Conservation (phyloP, 2,329 filamentous ascomycete genomes). For the Colletotrichum tamarilloi region DNA sequence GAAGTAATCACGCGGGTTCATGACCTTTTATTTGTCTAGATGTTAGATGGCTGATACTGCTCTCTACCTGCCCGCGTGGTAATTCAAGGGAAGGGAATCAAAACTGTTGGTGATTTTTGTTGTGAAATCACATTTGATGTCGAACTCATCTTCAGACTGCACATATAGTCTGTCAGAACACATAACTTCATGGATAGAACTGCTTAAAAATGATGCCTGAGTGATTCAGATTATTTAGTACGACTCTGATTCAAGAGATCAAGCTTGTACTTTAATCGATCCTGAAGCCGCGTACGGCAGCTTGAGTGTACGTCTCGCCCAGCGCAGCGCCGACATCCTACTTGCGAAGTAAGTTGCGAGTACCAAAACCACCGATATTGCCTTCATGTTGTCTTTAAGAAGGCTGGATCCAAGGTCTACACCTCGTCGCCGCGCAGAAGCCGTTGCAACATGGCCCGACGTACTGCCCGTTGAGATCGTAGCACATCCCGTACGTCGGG, state of each 20-base stretch:
- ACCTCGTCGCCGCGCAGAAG: conserved; percentile 54
- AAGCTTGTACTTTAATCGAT: neutral
- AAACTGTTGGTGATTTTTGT: too few relatives aligned
- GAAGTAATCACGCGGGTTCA: too few relatives aligned
- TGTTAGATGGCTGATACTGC: too few relatives aligned
- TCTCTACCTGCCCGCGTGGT: accelerated
- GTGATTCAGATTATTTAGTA: too few relatives aligned
- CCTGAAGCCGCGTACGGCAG: neutral
- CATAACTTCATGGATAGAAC: too few relatives aligned
- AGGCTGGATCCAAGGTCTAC: conserved; percentile 49
- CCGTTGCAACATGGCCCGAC: conserved; percentile 56
- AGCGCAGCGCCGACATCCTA: accelerated
- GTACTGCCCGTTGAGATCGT: conserved; percentile 46
- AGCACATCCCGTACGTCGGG: conserved; percentile 52
- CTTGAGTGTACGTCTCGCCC: neutral
- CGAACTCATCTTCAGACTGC: too few relatives aligned
- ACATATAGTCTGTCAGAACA: too few relatives aligned
- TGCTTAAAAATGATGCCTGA: too few relatives aligned
- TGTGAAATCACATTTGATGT: too few relatives aligned
- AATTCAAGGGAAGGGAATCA: too few relatives aligned
- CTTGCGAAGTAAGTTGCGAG: accelerated
- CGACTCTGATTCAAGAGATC: neutral
- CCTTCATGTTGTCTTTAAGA: neutral
- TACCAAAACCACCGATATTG: accelerated
- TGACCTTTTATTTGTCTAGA: accelerated